Base-by-base conservation (phyloP, 2,329 filamentous ascomycete genomes). In the Colletotrichum lini region DNA sequence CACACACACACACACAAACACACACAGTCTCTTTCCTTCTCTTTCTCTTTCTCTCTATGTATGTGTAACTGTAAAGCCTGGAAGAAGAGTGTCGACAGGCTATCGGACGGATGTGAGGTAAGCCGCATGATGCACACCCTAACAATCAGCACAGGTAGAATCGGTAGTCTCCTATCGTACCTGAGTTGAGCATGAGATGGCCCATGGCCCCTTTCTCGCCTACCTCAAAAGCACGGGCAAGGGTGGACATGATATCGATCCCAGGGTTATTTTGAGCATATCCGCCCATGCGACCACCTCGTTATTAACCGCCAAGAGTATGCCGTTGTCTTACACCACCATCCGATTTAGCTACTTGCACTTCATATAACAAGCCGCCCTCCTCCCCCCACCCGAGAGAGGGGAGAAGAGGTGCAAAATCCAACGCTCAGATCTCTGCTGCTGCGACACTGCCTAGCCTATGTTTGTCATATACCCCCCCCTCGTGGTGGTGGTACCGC, bases 361-460 rank as follows among this genome's bases (percentile, higher is more conserved):
- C 45, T 53, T 21, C 58, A 65, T 65, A 65, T 54, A 53, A 58
- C 6, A 54, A 42, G 52, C 59, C 57, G 59, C 35, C 66, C 58
- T 35, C 66, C 65, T 12, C 44, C 47, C 52, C 52, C 52, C n/a
- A 6, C 13, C 9, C 60, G 47, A 40, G 60, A 23, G 53, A 35
- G 35, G 35, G 13, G 50, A 42, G 49, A 63, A 42, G 49, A 54
- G 49, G 60, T 38, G 49, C 52, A 53, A 10, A 8, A 18, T 15
- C 26, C 12, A 35, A 53, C 50, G 50, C 47, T 53, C 50, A 26
- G 50, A 21, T 21, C 47, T 47, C 47, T 21, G 21, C 18, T 49
- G 47, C 47, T n/a, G 47, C 47, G 47, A 23, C 47, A 23, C 47
- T 21, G 12, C 21, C 30, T 35, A 35, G 30, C 8, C 7, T 35